Base-by-base conservation (phyloP, 1,139 yeast genomes). In the Trichomonascaceae sp. region DNA sequence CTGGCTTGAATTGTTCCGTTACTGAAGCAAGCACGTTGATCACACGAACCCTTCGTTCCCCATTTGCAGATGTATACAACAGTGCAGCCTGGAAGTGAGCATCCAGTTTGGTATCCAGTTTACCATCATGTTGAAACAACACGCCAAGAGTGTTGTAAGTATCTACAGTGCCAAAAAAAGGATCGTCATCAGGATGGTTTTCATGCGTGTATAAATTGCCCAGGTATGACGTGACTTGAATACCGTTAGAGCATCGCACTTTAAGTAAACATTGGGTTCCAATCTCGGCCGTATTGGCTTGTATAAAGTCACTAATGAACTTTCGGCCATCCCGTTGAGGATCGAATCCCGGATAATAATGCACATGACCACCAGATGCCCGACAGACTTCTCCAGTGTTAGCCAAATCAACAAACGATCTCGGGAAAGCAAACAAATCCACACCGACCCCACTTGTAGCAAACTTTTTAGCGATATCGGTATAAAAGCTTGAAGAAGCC, bases 1-100 rank as follows among this genome's bases (percentile, higher is more conserved):
- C 85, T 54, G 86, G 91, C 55, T 80, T 80, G 52, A 86, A 74
- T 54, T 87, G 78, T 59, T 84, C 87, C 8, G 95, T 81, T 12
- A 89, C 93, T 0, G 96, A 88, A 49, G 89, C 81, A n/a, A 85
- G 84, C 56, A 83, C 73, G 66, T 95, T 93, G 51, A 88, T 80
- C 10, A 90, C 90, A 60, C 99, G 78, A 12, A 93, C 95, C 60
- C 88, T 85, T 61, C 98, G 76, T 12, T 77, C 72, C 32, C 99
- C 99, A 53, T 76, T 75, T 2, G 76, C 66, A 52, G 91, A 87
- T 0, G 98, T 93, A 67, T 89, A 90, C 53, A 95, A 74, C 47
- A 93, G 63, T 0, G 98, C 98, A 1, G 89, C 87, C 71, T 93
- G 99, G 75, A 91, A 89, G 68, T 89, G 95, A 45, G 90, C 88